A percentile compares a stretch with the other conserved stretches of the same genome.
phyloP scores from a whole-genome alignment of 2,329 filamentous ascomycete species.

The Cladophialophora carrionii region DNA sequence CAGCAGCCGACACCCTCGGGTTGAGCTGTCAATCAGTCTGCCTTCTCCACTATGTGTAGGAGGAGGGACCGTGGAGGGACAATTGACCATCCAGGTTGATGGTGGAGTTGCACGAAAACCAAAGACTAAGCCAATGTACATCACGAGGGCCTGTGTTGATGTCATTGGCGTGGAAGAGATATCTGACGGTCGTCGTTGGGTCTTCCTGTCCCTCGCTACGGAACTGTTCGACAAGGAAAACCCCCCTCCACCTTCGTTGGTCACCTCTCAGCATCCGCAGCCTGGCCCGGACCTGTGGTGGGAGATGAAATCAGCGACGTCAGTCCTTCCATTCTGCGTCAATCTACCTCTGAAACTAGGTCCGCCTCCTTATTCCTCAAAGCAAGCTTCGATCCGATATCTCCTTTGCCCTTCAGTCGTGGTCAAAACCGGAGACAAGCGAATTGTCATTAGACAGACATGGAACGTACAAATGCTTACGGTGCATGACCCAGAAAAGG shows the following conservation, averaged over 20 bases:
- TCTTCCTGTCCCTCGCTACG: slow-evolving; percentile 57
- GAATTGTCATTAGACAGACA: slow-evolving; percentile 55
- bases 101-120: slow-evolving; percentile 47
- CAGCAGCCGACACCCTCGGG: slow-evolving; percentile 53
- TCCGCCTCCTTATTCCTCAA: slow-evolving; percentile 58
- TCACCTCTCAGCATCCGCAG: slow-evolving; percentile 48
- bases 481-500: slow-evolving; percentile 61
- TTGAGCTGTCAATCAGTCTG: slow-evolving; percentile 55
- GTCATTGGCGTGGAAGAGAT: slow-evolving; percentile 59
- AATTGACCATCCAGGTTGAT: slow-evolving; percentile 53
- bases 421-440: slow-evolving; percentile 53
- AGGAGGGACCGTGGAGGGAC: slow-evolving; percentile 58
- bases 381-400: slow-evolving; percentile 57
- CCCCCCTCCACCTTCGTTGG: slow-evolving; percentile 56
- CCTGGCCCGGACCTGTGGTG: slow-evolving; percentile 47
- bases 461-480: slow-evolving; percentile 56
- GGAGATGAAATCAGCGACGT: slow-evolving; percentile 54
- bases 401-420: slow-evolving; percentile 53
- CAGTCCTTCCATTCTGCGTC: slow-evolving; percentile 56
- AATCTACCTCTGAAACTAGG: slow-evolving; percentile 59
- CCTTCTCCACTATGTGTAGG: slow-evolving; percentile 59
- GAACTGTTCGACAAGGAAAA: slow-evolving; percentile 56
- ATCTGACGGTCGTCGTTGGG: slow-evolving; percentile 49
- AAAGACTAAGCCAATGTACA: slow-evolving; percentile 49
- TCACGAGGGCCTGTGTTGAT: slow-evolving; percentile 56